A percentile compares a stretch with the other conserved stretches of the same genome.
Conservation (phyloP, 495 filamentous ascomycete genomes). For the Elasticomyces elasticus region DNA sequence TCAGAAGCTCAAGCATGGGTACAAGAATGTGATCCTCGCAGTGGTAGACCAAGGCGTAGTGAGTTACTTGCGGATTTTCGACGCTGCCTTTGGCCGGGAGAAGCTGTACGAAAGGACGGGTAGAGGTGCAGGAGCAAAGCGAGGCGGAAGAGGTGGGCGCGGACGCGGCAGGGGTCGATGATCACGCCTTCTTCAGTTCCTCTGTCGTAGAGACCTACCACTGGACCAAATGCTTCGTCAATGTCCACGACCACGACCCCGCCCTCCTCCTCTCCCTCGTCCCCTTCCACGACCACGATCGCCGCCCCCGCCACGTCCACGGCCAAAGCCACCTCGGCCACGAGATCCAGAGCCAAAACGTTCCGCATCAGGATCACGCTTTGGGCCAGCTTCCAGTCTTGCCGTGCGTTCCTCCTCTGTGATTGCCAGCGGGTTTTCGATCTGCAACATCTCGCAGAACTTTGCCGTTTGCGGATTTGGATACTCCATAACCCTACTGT, state of each 20-base stretch:
- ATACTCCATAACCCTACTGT: conserved; percentile 47
- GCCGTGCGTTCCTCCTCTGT: conserved; percentile 40
- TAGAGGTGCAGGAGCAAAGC: conserved; percentile 24
- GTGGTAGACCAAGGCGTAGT: conserved; percentile 83
- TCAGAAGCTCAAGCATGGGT: conserved; percentile 60
- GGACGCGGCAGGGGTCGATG: conserved; percentile 12
- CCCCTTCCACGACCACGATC: conserved; percentile 7
- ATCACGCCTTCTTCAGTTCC: no score
- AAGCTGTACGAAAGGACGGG: conserved; percentile 49
- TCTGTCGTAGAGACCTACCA: no score
- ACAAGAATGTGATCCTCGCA: conserved; percentile 73
- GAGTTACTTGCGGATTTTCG: conserved; percentile 71
- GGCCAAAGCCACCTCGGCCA: conserved; percentile 9
- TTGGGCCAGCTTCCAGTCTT: conserved; percentile 6
- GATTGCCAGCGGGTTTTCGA: conserved; percentile 65
- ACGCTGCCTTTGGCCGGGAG: conserved; percentile 68
- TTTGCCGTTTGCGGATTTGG: conserved; percentile 66
- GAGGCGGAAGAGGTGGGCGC: conserved; percentile 34
- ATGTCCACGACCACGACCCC: conserved; percentile 2
- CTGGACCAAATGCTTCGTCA: not conserved
- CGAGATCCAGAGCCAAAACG: conserved; percentile 4
- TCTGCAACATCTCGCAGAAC: conserved; percentile 69
- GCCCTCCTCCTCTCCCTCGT: conserved; percentile 5
- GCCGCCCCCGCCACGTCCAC: conserved; percentile 11
- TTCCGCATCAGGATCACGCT: conserved; percentile 7